These are phyloP conservation scores for Pichia sp. DNA, from an alignment of 1,139 yeast species.

Conservation along the genomic window DNA sequence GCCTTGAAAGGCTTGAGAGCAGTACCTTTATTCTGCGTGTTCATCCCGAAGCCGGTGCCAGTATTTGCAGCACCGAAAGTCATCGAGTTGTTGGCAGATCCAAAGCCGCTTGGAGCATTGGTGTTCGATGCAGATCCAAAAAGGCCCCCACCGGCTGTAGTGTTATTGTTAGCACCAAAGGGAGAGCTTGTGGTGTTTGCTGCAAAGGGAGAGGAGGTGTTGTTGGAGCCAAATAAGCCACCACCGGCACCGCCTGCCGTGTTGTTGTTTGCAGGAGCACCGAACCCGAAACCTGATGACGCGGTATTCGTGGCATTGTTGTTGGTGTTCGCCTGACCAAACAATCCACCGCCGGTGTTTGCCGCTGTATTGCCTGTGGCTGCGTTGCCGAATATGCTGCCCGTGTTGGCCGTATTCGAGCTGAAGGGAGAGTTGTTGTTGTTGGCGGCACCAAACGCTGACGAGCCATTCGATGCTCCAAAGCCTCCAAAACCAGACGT, in stretches of 20 bases:
- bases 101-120: slow-evolving; percentile 29
- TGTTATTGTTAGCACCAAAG: slow-evolving; percentile 26
- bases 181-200: slow-evolving; percentile 18
- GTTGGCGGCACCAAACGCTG: slow-evolving; percentile 20
- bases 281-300: slow-evolving; percentile 30
- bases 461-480: slow-evolving; percentile 32
- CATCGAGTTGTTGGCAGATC: slow-evolving; percentile 12
- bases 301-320: neutral
- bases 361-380: slow-evolving; percentile 7
- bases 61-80: slow-evolving; percentile 16
- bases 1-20: slow-evolving; percentile 63
- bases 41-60: slow-evolving; percentile 27
- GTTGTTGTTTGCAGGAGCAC: slow-evolving; percentile 21
- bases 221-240: slow-evolving; percentile 21
- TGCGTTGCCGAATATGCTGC: slow-evolving; percentile 15
- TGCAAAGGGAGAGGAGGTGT: slow-evolving; percentile 22
- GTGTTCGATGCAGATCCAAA: slow-evolving; percentile 15
- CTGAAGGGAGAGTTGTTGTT: slow-evolving; percentile 10
- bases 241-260: slow-evolving; percentile 4
- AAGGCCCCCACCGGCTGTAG: slow-evolving; percentile 15
- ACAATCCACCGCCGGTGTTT: slow-evolving; percentile 17
- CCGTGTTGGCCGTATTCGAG: slow-evolving; percentile 17
- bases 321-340: slow-evolving; percentile 2
- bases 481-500: slow-evolving; percentile 62
- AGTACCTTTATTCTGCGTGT: slow-evolving; percentile 54